Base-by-base conservation (phyloP, 257 asterid genomes). In the Gardenia jasminoides region DNA sequence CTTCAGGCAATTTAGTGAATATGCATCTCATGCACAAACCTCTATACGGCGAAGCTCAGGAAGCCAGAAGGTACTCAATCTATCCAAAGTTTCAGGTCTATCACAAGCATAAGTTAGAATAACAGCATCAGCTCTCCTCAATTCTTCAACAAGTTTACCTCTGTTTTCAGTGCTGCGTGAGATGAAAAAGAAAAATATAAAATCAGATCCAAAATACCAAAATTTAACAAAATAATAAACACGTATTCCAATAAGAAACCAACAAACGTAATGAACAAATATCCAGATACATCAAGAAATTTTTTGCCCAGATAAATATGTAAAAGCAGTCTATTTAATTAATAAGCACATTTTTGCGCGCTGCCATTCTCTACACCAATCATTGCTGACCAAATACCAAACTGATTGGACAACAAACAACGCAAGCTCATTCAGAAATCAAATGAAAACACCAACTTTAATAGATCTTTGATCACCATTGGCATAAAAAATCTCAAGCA, bases 41-140 rank as follows among this genome's bases (percentile, higher is more conserved):
- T 96, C 98, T 68, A 94, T 79, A 64, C 92, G 86, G 54, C 96
- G 89, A 83, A 96, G 97, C 83, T 96, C 98, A 65, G 98, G 98
- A 77, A 96, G 97, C 99, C 99, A 96, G 79, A 89, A 91, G n/a
- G 96, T 87, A 85, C 99, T 93, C 85, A 96, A 87, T 74, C 96
- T 88, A 56, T 96, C 96, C 59, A 96, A 92, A 36, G 99, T 96
- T 41, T 89, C 93, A 47, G 96, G 97, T 84, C 88, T 94, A 86
- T 93, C 92, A 68, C 99, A 96, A 13, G 96, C 98, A 58, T 95
- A 95, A 43, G 99, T 95, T 64, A 95, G 96, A 75, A 93, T 94
- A 78, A 92, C 89, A 22, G 96, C 96, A 82, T 96, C 98, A 78
- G 99, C 99, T 82, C 82, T 88, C 72, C 67, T 90, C 77, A 96